A percentile compares a stretch with the other conserved stretches of the same genome.
Conservation (phyloP, 1,284 basidiomycete genomes). For the Leccinum griseonigrum region DNA sequence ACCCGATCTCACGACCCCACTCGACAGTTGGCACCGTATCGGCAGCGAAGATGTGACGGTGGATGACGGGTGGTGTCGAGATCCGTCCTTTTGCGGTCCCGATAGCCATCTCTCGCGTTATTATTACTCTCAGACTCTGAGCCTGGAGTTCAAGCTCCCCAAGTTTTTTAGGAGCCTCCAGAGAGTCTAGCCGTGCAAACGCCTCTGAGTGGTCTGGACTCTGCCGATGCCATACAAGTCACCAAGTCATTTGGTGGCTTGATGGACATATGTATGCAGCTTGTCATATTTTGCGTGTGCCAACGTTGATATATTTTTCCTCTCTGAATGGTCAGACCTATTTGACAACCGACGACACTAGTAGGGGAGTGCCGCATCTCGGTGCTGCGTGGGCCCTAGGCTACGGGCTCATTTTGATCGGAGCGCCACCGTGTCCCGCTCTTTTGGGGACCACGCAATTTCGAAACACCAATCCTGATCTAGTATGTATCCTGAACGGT, state of each 20-base stretch:
- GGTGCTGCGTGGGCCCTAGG: constrained; percentile 9
- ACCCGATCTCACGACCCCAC: constrained; percentile 5
- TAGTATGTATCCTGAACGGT: neutral
- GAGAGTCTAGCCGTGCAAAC: neutral
- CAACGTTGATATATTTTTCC: neutral
- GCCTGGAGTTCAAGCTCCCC: neutral
- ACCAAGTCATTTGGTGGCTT: constrained; percentile 31
- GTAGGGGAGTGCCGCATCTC: constrained; percentile 7
- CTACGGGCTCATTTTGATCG: constrained; percentile 8
- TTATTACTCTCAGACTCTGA: neutral
- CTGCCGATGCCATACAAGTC: constrained; percentile 1
- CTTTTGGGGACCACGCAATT: constrained; percentile 4
- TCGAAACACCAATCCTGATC: neutral
- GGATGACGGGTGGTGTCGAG: neutral
- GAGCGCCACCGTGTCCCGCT: constrained; percentile 29
- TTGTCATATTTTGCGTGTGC: neutral
- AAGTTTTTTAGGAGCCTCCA: neutral
- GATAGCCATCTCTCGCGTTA: constrained; percentile 6
- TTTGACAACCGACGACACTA: neutral
- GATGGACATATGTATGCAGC: constrained; percentile 15
- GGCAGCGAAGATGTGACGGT: constrained; percentile 12
- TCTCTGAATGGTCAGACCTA: neutral
- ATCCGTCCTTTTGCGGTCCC: constrained; percentile 19
- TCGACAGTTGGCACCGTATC: neutral
- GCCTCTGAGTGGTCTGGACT: constrained; percentile 9